A percentile compares a stretch with the other conserved stretches of the same genome.
phyloP scores from a whole-genome alignment of 106 monocot species.

The Amphibolis antarctica region DNA sequence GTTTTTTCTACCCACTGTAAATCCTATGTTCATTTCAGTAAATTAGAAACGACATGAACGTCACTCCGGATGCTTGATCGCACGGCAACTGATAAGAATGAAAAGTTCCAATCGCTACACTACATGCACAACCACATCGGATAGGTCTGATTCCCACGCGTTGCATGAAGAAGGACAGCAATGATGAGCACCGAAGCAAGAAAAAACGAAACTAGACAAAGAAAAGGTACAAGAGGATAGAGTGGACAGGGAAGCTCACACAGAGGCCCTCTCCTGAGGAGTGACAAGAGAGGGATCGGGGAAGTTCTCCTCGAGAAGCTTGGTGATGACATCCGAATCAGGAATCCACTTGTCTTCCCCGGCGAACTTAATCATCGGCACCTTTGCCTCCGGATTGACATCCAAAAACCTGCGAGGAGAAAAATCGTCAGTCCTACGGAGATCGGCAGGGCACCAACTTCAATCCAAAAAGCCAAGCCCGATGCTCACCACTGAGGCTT shows the following conservation, averaged over 20 bases:
- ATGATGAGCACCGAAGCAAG: too few species aligned
- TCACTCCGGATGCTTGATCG: too few species aligned
- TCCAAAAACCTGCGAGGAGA: constrained; percentile 49
- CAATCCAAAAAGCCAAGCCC: not conserved
- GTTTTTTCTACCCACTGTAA: too few species aligned
- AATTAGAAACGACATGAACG: too few species aligned
- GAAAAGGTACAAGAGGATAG: not conserved
- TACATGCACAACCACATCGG: too few species aligned
- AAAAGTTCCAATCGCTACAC: too few species aligned
- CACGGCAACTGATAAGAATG: too few species aligned
- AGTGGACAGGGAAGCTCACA: constrained; percentile 24
- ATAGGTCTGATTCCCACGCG: too few species aligned
- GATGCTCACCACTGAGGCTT: constrained; percentile 62
- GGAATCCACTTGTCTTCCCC: constrained; percentile 47
- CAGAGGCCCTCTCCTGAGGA: constrained; percentile 48
- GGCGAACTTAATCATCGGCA: constrained; percentile 45
- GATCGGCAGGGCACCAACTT: not conserved
- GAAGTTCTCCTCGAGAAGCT: constrained; percentile 68
- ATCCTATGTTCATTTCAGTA: too few species aligned
- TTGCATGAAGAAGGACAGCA: too few species aligned
- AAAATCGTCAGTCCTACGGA: not conserved
- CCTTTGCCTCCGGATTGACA: constrained; percentile 71
- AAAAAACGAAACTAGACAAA: too few species aligned
- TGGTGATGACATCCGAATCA: constrained; percentile 74
- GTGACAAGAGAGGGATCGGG: constrained; percentile 53